Percentiles rank a stretch among this genome's conserved stretches.
phyloP scores from a whole-genome alignment of 805 yeast species.

The Yarrowia yakushimensis region DNA sequence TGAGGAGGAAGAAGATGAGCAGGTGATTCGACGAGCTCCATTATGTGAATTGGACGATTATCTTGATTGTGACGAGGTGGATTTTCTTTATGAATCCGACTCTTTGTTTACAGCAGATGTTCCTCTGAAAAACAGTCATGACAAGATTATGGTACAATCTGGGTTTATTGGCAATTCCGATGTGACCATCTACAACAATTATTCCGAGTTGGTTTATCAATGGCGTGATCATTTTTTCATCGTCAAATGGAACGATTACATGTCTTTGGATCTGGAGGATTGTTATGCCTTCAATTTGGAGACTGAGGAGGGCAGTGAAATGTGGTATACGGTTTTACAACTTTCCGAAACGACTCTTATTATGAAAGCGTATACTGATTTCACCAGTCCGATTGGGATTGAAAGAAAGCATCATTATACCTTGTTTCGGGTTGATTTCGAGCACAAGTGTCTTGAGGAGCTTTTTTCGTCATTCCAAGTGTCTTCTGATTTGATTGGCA shows the following conservation, averaged over 20 bases:
- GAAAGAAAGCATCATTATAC: not conserved
- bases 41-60: not conserved
- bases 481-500: not conserved
- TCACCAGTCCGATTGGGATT: not conserved
- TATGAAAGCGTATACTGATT: not conserved
- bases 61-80: not conserved
- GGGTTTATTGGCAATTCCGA: not conserved
- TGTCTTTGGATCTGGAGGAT: not conserved
- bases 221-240: not conserved
- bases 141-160: not conserved
- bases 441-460: not conserved
- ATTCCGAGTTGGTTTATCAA: not conserved
- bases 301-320: not conserved
- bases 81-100: not conserved
- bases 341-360: not conserved
- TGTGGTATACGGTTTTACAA: not conserved
- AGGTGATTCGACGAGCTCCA: not conserved
- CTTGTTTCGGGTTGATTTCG: not conserved
- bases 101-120: not conserved
- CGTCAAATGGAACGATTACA: not conserved
- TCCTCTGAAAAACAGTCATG: not conserved
- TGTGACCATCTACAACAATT: conserved; percentile 2
- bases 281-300: not conserved
- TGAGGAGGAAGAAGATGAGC: not conserved
- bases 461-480: not conserved